phyloP scores from a whole-genome alignment of 2,329 filamentous ascomycete species.

The Colletotrichum agaves region DNA sequence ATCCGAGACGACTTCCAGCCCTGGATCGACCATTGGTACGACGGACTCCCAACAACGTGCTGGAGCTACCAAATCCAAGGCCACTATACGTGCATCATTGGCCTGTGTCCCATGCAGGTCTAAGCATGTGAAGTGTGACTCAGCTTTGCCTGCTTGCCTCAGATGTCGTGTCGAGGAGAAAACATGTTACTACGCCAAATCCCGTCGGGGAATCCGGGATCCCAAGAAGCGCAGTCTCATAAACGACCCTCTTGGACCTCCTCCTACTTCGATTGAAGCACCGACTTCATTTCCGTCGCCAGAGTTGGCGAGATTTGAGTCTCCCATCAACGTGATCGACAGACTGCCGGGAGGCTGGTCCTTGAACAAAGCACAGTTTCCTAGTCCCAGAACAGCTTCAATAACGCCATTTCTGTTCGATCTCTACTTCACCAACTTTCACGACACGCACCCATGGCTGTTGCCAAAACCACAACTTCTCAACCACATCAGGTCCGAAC shows the following conservation, averaged over 20 bases:
- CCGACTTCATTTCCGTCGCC: conserved; percentile 32
- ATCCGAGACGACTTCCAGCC: conserved; percentile 14
- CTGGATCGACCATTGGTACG: conserved; percentile 14
- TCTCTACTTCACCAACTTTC: conserved; percentile 45
- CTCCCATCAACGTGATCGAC: conserved; percentile 39
- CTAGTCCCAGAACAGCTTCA: conserved; percentile 31
- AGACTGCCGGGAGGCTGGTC: conserved; percentile 41
- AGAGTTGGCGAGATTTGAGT: conserved; percentile 39
- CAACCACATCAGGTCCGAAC: conserved; percentile 12
- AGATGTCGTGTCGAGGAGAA: conserved; percentile 55
- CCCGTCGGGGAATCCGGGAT: conserved; percentile 56
- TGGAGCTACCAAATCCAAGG: conserved; percentile 42
- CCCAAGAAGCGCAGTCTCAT: conserved; percentile 47
- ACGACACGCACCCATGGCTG: conserved; percentile 37
- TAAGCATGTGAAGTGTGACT: conserved; percentile 54
- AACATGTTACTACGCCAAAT: conserved; percentile 59
- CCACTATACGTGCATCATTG: conserved; percentile 53
- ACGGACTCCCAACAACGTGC: conserved; percentile 26
- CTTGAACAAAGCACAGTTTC: conserved; percentile 34
- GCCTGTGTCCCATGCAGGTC: conserved; percentile 60
- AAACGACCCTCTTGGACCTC: conserved; percentile 41
- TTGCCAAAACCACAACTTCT: conserved; percentile 35
- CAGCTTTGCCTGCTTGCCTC: conserved; percentile 54
- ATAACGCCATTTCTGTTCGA: conserved; percentile 38
- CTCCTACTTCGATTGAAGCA: conserved; percentile 1